phyloP scores from a whole-genome alignment of 176 grass and related monocot genomes.

The Stipa capillata region DNA sequence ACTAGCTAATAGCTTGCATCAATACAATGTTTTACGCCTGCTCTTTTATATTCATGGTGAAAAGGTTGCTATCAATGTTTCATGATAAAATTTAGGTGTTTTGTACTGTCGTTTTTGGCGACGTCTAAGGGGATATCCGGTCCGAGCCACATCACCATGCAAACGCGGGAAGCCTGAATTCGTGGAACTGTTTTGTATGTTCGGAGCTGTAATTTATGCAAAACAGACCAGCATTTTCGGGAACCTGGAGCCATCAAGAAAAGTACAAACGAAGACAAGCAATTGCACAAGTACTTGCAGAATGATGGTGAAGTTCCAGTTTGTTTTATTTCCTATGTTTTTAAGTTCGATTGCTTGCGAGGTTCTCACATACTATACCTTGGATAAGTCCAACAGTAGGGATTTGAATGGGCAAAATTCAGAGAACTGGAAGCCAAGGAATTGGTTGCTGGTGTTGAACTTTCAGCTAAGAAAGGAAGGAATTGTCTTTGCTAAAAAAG shows the following conservation, averaged over 20 bases:
- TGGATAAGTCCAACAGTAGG: neutral
- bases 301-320: neutral
- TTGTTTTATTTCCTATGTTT: neutral
- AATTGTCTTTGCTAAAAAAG: too few species aligned
- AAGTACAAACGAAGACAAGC: neutral
- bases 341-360: neutral
- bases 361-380: neutral
- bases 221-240: neutral
- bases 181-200: neutral
- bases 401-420: neutral
- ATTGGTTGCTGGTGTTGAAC: neutral
- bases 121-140: neutral
- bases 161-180: neutral
- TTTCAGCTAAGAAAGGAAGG: constrained; percentile 13
- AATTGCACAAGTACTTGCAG: neutral
- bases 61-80: neutral
- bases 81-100: neutral
- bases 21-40: neutral
- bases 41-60: neutral
- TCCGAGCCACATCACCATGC: neutral
- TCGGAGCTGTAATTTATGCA: neutral
- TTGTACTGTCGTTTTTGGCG: neutral
- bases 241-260: neutral
- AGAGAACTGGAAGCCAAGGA: neutral
- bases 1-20: neutral